Evolutionary conservation across 345 rosid species (phyloP).

Genomic region (Camelina sativa): DNA sequence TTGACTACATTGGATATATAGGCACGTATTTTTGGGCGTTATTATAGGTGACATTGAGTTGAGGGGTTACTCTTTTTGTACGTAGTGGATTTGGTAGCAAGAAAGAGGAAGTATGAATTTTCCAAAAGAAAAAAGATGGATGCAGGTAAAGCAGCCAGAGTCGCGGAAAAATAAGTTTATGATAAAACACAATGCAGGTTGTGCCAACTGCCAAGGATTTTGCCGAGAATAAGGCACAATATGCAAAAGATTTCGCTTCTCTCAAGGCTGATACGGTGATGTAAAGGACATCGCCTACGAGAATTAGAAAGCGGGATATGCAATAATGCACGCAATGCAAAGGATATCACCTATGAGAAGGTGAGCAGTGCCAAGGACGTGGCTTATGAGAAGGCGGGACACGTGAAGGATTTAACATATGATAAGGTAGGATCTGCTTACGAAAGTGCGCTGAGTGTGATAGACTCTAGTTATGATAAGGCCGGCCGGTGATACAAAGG

Average conservation of each 20-base stretch:
- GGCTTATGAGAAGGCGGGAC: background rate
- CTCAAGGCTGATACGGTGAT: conserved; percentile 38
- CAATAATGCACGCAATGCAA: no score
- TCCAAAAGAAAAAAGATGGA: conserved; percentile 20
- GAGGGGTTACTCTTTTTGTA: background rate
- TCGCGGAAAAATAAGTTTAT: conserved; percentile 2
- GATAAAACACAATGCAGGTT: conserved; percentile 8
- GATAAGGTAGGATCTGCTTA: conserved; percentile 35
- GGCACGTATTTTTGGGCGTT: background rate
- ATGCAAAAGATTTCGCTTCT: conserved; percentile 33
- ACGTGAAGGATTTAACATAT: background rate
- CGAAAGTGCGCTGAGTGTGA: background rate
- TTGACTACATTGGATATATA: conserved; percentile 1
- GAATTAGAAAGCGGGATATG: no score
- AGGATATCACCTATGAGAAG: conserved; percentile 26
- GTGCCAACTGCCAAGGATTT: background rate
- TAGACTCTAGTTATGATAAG: conserved; percentile 1
- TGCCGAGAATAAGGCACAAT: conserved; percentile 27
- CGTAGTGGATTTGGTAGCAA: conserved; percentile 21
- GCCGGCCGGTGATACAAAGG: background rate
- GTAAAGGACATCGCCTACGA: conserved; percentile 10
- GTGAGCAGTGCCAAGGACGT: conserved; percentile 31
- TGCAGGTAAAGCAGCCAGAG: background rate
- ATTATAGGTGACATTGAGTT: background rate
- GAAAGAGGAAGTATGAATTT: conserved; percentile 14